Percentiles rank a stretch among this genome's conserved stretches.
Conservation (phyloP, 176 grass and related monocot genomes). For the Puccinellia tenuiflora region DNA sequence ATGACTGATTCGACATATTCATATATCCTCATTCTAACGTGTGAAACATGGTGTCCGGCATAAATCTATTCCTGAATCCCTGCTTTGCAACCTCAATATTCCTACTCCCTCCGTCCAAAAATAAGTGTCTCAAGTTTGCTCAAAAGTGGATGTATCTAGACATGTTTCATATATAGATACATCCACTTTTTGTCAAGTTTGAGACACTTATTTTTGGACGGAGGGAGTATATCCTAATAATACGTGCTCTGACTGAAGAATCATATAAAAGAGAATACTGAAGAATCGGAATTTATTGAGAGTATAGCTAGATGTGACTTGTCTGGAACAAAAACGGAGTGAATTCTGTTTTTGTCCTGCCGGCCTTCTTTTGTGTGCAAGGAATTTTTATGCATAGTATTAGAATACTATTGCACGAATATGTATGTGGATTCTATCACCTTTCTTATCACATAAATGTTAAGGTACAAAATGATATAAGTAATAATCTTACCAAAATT, state of each 20-base stretch:
- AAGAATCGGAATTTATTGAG: not conserved
- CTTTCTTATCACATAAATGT: not conserved
- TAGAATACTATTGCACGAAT: no score
- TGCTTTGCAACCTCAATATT: not conserved
- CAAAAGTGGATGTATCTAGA: no score
- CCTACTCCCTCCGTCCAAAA: no score
- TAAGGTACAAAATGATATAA: no score
- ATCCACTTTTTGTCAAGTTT: no score
- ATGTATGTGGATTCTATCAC: not conserved
- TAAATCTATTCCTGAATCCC: not conserved
- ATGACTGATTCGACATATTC: slow-evolving; percentile 5
- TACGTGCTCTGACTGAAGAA: not conserved
- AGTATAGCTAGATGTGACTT: not conserved
- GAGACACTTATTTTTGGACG: no score
- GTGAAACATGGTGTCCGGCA: slow-evolving; percentile 9
- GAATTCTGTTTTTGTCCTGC: not conserved
- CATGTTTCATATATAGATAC: no score
- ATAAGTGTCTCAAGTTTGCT: no score
- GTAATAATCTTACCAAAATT: no score
- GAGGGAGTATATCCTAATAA: not conserved
- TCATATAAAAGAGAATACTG: not conserved
- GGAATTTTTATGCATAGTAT: not conserved
- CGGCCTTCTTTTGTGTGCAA: not conserved
- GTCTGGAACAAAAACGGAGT: not conserved
- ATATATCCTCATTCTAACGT: slow-evolving; percentile 10